phyloP scores from a whole-genome alignment of 495 filamentous ascomycete species.

The Amphirosellinia nigrospora region DNA sequence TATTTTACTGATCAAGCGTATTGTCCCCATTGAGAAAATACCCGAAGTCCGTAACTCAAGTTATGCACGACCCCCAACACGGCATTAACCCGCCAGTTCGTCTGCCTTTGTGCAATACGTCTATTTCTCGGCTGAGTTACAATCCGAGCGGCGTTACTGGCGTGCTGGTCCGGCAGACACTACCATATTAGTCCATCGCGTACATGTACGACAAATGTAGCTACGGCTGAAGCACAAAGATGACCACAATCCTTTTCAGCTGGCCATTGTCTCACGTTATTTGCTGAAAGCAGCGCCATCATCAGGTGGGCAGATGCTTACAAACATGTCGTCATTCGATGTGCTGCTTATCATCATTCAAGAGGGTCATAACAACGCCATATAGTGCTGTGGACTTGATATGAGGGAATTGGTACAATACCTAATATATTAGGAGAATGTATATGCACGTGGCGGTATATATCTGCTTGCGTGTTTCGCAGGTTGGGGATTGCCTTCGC shows the following conservation, averaged over 20 bases:
- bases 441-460: neutral
- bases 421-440: neutral
- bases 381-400: neutral
- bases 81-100: neutral
- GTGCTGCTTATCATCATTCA: neutral
- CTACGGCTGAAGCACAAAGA: neutral
- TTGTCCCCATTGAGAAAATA: neutral
- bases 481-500: neutral
- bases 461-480: neutral
- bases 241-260: neutral
- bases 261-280: neutral
- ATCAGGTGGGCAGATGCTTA: neutral
- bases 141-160: neutral
- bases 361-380: neutral
- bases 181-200: neutral
- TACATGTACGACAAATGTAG: neutral
- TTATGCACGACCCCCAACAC: conserved; percentile 8
- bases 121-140: neutral
- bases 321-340: neutral
- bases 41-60: neutral
- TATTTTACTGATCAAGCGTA: neutral
- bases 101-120: neutral
- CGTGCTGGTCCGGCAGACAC: neutral
- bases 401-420: too few relatives aligned
- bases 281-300: neutral